Base-by-base conservation (phyloP, 768 basidiomycete species). In the Hygrophoropsis aurantiaca region DNA sequence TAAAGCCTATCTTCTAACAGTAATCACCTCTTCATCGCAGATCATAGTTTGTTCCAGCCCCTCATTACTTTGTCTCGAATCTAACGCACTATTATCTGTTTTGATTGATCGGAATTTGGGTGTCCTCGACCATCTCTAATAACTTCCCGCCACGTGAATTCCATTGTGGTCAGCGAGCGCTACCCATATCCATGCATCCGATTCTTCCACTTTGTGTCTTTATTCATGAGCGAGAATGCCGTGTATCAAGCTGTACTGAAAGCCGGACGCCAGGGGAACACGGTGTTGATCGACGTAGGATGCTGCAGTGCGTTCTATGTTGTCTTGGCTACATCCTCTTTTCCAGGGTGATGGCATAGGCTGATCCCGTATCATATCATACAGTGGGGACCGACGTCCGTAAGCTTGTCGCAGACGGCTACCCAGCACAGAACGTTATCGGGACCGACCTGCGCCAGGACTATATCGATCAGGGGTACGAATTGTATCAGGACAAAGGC, bases 371-470 rank as follows among this genome's bases (percentile, higher is more conserved):
- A 30, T 30, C n/a, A 15, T 15, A 13, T 2, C 16, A 35, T 2
- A 16, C 43, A 69, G 67, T 69, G 62, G 67, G 67, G 0, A 65
- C 58, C 0, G 67, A 69, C 41, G 60, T 65, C 10, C 57, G 67
- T 16, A 67, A 67, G 37, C 53, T 65, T 11, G 59, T 65, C 20
- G 36, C 36, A 4, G 64, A 69, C 42, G 67, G 67, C 15, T 67
- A 63, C 40, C 64, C 64, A 6, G 60, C 58, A 6, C 20, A 52
- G 16, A 49, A 57, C 20, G 58, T 66, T 11, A 37, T 67, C 33
- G 67, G 55, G 9, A 54, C 51, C 46, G 67, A 68, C 50, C 53
- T 66, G 16, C 58, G 58, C 13, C 56, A n/a, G n/a, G n/a, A n/a
- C n/a, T n/a, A n/a, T n/a, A n/a, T n/a, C n/a, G n/a, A n/a, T n/a